Percentiles rank a stretch among this genome's conserved stretches.
phyloP scores from a whole-genome alignment of 306 rosid genomes.

The Rosa rugosa region DNA sequence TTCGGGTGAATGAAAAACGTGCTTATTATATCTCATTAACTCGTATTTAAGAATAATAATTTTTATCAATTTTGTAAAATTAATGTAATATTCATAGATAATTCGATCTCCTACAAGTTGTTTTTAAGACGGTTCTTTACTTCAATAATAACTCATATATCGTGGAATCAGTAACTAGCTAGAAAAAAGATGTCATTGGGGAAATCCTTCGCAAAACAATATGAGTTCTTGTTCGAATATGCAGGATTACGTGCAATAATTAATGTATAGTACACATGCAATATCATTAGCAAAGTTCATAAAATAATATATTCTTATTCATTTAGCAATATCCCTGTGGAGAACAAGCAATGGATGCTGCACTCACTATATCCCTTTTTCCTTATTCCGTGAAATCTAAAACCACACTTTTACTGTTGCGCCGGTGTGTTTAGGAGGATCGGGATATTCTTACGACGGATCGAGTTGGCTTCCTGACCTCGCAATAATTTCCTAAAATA shows the following conservation, averaged over 20 bases:
- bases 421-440: neutral
- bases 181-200: no score
- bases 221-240: neutral
- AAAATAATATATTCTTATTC: neutral
- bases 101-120: no score
- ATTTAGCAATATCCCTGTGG: neutral
- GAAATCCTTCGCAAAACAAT: neutral
- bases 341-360: neutral
- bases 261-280: neutral
- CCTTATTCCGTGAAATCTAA: neutral
- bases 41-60: no score
- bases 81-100: no score
- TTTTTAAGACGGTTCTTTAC: no score
- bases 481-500: neutral
- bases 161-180: no score
- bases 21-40: no score
- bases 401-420: neutral
- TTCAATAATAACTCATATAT: no score
- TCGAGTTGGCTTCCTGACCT: neutral
- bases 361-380: neutral
- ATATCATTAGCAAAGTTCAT: neutral
- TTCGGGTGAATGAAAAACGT: no score
- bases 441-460: neutral
- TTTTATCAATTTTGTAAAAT: no score
- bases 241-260: neutral